Conservation (phyloP, 345 rosid genomes). For the Aurinia saxatilis region DNA sequence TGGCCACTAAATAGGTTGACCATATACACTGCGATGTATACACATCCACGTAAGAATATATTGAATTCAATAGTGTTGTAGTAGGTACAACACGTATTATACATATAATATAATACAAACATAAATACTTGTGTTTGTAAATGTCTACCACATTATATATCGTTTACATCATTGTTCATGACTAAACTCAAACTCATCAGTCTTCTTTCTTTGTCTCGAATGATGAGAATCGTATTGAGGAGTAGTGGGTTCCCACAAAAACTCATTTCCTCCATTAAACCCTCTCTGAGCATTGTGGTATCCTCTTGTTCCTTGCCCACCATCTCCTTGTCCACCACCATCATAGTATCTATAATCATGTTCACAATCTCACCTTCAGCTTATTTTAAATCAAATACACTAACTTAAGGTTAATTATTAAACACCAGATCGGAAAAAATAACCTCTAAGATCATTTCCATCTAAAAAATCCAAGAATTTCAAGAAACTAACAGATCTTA, state of each 20-base stretch:
- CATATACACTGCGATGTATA: too few species aligned
- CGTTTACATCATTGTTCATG: too few species aligned
- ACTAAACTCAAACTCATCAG: conserved; percentile 80
- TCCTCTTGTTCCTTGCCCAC: conserved; percentile 58
- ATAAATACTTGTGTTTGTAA: too few species aligned
- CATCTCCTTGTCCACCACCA: conserved; percentile 44
- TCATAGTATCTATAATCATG: conserved; percentile 80
- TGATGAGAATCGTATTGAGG: conserved; percentile 68
- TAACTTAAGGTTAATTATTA: background rate
- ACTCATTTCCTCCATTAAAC: conserved; percentile 57
- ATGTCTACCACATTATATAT: too few species aligned
- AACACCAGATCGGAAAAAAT: background rate
- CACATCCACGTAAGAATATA: too few species aligned
- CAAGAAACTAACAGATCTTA: conserved; percentile 1
- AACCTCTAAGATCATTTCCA: background rate
- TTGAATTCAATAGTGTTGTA: too few species aligned
- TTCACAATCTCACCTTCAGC: background rate
- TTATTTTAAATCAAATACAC: background rate
- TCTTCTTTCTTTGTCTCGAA: conserved; percentile 54
- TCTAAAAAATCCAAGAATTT: background rate
- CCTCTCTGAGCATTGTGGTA: conserved; percentile 61
- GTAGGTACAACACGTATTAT: too few species aligned
- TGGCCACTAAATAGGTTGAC: too few species aligned
- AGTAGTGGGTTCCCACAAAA: conserved; percentile 58
- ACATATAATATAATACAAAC: too few species aligned